Evolutionary conservation across 345 rosid species (phyloP).

Genomic region (Raphanus raphanistrum): DNA sequence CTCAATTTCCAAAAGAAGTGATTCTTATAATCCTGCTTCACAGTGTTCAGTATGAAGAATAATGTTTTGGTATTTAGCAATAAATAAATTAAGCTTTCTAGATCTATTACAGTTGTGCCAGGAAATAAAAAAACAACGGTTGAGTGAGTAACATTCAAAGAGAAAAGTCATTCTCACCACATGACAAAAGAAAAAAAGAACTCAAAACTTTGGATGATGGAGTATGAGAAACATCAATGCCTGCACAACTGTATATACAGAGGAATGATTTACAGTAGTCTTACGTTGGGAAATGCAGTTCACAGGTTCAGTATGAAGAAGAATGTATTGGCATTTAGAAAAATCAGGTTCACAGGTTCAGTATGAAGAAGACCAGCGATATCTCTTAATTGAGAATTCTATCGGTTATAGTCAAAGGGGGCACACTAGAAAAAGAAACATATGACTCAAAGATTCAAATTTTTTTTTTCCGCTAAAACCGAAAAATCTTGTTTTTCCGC

Average conservation of each 20-base stretch:
- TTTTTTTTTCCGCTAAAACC: too few relatives aligned
- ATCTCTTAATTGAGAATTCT: too few relatives aligned
- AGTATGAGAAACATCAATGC: background rate
- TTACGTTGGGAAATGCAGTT: background rate
- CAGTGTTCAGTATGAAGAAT: background rate
- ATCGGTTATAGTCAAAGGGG: too few relatives aligned
- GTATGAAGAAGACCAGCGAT: too few relatives aligned
- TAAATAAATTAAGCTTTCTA: background rate
- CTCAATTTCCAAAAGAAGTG: slow-evolving; percentile 30
- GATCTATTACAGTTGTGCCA: background rate
- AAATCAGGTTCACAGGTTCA: too few relatives aligned
- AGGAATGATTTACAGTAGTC: background rate
- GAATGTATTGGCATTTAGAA: background rate
- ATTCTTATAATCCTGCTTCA: background rate
- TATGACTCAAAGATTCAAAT: too few relatives aligned
- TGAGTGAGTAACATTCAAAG: background rate
- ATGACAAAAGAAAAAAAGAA: background rate
- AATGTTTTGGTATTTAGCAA: background rate
- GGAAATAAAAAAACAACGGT: too few relatives aligned
- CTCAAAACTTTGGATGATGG: background rate
- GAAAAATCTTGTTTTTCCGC: too few relatives aligned
- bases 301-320: background rate
- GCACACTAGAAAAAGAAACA: too few relatives aligned
- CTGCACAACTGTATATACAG: background rate
- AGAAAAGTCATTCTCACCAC: background rate